Percentiles rank a stretch among this genome's conserved stretches.
Conservation (phyloP, 2,329 filamentous ascomycete species). For the Colletotrichum nymphaeae region DNA sequence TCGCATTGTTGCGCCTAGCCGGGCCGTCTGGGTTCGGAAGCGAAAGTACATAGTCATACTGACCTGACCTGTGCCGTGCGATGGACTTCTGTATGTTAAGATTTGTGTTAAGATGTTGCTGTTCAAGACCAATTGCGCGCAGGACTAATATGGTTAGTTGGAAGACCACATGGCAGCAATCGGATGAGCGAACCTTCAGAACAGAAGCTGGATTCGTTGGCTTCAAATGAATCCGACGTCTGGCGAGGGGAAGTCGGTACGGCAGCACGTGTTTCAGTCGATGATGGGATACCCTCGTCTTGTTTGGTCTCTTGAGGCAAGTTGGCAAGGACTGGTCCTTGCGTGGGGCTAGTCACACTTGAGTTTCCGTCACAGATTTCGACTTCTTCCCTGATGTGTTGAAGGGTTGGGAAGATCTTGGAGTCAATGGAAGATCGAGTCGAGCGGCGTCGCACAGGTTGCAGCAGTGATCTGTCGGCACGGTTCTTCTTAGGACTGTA, state of each 20-base stretch:
- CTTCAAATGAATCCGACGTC: slow-evolving; percentile 21
- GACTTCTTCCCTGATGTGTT: slow-evolving; percentile 20
- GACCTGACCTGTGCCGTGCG: slow-evolving; percentile 57
- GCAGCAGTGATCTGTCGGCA: slow-evolving; percentile 16
- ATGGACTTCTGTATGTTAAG: slow-evolving; percentile 37
- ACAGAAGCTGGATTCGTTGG: slow-evolving; percentile 18
- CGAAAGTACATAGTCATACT: slow-evolving; percentile 63
- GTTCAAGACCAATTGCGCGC: slow-evolving; percentile 5
- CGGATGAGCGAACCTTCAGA: slow-evolving; percentile 22
- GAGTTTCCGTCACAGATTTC: slow-evolving; percentile 9
- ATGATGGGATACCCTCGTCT: slow-evolving; percentile 28
- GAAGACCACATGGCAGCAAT: background rate
- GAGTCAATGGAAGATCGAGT: slow-evolving; percentile 14
- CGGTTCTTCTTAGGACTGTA: slow-evolving; percentile 30
- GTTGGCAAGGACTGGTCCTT: slow-evolving; percentile 25
- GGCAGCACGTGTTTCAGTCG: slow-evolving; percentile 24
- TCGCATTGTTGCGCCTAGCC: slow-evolving; percentile 25
- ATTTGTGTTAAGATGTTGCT: background rate
- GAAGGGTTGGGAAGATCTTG: slow-evolving; percentile 13
- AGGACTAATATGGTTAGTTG: slow-evolving; percentile 24
- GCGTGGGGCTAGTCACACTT: slow-evolving; percentile 9
- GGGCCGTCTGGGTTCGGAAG: slow-evolving; percentile 44
- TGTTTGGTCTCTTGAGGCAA: slow-evolving; percentile 3
- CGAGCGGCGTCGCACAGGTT: background rate
- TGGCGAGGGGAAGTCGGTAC: slow-evolving; percentile 1